Base-by-base conservation (phyloP, 1,139 yeast genomes). In the Yamadazyma mexicana region DNA sequence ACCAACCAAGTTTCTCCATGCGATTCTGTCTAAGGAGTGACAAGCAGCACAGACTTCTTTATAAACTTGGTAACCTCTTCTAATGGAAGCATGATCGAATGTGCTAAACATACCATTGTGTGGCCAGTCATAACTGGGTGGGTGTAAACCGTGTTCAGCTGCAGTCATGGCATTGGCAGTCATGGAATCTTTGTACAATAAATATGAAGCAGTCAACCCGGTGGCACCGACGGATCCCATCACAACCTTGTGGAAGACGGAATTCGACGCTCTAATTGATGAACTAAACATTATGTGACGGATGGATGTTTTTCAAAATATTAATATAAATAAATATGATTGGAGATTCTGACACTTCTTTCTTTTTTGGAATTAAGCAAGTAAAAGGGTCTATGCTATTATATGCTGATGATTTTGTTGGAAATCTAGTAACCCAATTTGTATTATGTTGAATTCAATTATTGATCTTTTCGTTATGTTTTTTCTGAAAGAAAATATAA, bases 11-110 rank as follows among this genome's bases (percentile, higher is more conserved):
- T 91, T 87, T 81, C 98, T 88, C 99, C 99, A 92, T 39, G 98
- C 96, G 55, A 94, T 87, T 75, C 96, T 85, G 64, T 89, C 92
- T 59, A 92, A 75, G 22, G 98, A 91, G 73, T 92, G 99, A 72
- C 99, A 92, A 46, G 98, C 92, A 46, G 98, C 95, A 78, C 99
- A 92, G 45, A 92, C 98, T 71, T 92, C 99, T 69, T 89, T 86
- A 79, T 92, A 92, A 47, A 92, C 99, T 69, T 89, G 98, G 83
- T 84, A 92, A 55, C 99, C 99, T 79, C 99, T 89, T 78, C 99
- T 87, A 60, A 92, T 87, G 39, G 96, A 84, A 45, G 89, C 91
- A 67, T 92, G 99, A 75, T 92, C 98, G 56, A 89, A 94, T 40
- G 96, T 79, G 52, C 83, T 84, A 58, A 91, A 81, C 81, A 89